These are phyloP conservation scores for Begonia loranthoides DNA, from an alignment of 306 rosid genomes.

Conservation along the genomic window DNA sequence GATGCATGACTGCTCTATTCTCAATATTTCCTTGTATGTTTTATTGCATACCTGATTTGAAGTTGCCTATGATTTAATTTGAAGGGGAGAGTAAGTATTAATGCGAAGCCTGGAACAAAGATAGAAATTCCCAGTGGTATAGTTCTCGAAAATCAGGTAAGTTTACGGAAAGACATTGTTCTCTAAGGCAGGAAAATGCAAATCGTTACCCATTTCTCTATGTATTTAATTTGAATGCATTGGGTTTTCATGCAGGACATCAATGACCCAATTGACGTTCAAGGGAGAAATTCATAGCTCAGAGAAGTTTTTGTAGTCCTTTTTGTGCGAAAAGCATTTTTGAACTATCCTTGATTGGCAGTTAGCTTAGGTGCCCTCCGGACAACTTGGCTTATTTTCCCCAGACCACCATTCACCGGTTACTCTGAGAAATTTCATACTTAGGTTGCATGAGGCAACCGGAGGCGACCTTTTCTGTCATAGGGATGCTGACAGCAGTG, in stretches of 20 bases:
- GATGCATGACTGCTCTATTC: too few species aligned
- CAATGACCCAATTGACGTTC: slow-evolving; percentile 26
- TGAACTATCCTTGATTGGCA: neutral
- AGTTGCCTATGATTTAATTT: slow-evolving; percentile 8
- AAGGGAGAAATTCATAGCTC: slow-evolving; percentile 7
- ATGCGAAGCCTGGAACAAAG: slow-evolving; percentile 46
- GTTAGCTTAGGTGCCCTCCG: neutral
- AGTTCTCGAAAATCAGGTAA: slow-evolving; percentile 51
- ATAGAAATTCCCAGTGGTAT: slow-evolving; percentile 62
- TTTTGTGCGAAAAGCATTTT: neutral
- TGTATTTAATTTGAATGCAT: too few species aligned
- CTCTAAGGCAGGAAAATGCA: too few species aligned
- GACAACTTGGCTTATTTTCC: neutral
- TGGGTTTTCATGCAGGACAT: slow-evolving; percentile 35
- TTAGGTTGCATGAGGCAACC: too few species aligned
- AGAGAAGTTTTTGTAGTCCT: slow-evolving; percentile 1
- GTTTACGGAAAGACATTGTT: neutral
- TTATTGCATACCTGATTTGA: too few species aligned
- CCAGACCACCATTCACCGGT: neutral
- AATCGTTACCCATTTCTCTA: neutral
- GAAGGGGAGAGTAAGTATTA: slow-evolving; percentile 51
- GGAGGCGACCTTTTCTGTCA: too few species aligned
- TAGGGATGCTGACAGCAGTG: too few species aligned
- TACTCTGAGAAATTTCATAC: too few species aligned
- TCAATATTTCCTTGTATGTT: too few species aligned